A percentile compares a stretch with the other conserved stretches of the same genome.
Evolutionary conservation across 352 stramenopile species (phyloP).

Genomic region (Bremia lactucae): DNA sequence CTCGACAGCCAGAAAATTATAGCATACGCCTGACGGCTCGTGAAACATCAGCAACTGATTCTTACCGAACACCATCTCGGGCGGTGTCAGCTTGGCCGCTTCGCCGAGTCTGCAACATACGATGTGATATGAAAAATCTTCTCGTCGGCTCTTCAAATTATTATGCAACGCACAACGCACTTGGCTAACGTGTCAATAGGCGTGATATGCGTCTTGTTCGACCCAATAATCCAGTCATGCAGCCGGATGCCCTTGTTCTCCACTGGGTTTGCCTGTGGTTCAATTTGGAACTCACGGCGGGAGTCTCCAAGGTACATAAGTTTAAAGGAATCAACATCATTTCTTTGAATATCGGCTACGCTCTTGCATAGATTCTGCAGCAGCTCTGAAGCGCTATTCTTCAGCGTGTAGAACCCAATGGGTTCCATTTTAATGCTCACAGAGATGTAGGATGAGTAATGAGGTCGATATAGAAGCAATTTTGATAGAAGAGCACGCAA

Average conservation of each 20-base stretch:
- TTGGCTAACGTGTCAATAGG: conserved; percentile 58
- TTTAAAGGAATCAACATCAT: not conserved
- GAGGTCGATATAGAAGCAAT: too few species aligned
- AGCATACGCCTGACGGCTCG: conserved; percentile 52
- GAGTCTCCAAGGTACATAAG: conserved; percentile 40
- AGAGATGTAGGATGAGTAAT: too few species aligned
- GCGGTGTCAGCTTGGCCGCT: conserved; percentile 56
- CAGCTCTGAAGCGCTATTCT: conserved; percentile 37
- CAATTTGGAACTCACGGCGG: conserved; percentile 24
- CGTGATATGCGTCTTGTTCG: conserved; percentile 78
- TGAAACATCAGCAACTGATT: conserved; percentile 75
- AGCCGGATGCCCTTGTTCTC: conserved; percentile 64
- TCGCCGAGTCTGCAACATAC: conserved; percentile 35
- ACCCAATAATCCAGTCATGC: conserved; percentile 54
- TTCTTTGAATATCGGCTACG: not conserved
- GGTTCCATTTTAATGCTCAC: too few species aligned
- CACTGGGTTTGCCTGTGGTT: conserved; percentile 39
- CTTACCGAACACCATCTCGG: conserved; percentile 82
- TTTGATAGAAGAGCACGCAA: too few species aligned
- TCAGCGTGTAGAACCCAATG: conserved; percentile 42
- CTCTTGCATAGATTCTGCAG: conserved; percentile 32
- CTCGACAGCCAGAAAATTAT: conserved; percentile 70
- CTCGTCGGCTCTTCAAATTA: not conserved
- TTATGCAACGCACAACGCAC: conserved; percentile 15
- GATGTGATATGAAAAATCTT: not conserved